Conservation (phyloP, 139 green algal genomes). For the Coelastrella sp. region DNA sequence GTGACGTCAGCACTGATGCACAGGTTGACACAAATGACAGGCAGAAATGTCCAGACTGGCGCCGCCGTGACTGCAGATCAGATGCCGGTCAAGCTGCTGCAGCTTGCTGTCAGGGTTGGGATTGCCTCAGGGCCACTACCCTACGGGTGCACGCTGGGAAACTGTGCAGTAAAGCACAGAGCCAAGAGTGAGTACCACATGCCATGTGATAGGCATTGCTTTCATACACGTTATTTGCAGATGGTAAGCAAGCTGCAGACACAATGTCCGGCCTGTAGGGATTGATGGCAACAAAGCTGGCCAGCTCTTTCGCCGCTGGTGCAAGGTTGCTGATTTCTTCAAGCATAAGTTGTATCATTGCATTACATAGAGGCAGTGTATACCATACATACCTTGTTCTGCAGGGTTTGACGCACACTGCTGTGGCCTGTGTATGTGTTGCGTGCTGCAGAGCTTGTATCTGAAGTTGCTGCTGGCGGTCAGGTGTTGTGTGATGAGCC, state of each 20-base stretch:
- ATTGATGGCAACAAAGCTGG: too few species aligned
- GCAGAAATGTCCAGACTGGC: not conserved
- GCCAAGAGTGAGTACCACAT: constrained; percentile 15
- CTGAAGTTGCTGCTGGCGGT: constrained; percentile 8
- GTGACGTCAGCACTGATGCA: not conserved
- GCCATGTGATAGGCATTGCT: not conserved
- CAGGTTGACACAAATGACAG: not conserved
- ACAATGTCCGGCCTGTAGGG: too few species aligned
- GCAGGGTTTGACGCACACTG: not conserved
- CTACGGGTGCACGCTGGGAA: not conserved
- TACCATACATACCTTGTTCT: too few species aligned
- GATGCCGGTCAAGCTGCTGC: not conserved
- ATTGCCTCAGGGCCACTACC: constrained; percentile 35
- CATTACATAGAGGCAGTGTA: too few species aligned
- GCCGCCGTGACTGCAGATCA: not conserved
- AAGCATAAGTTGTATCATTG: too few species aligned
- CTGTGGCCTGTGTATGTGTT: not conserved
- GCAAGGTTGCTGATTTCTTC: too few species aligned
- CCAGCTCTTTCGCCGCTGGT: too few species aligned
- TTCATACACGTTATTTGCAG: too few species aligned
- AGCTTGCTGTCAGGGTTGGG: constrained; percentile 38
- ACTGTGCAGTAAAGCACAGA: constrained; percentile 11
- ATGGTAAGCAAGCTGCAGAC: too few species aligned
- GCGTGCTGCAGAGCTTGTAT: not conserved
- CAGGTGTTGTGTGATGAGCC: constrained; percentile 41